Evolutionary conservation across 2,329 filamentous ascomycete species (phyloP).

Genomic region (Talaromyces sp.): DNA sequence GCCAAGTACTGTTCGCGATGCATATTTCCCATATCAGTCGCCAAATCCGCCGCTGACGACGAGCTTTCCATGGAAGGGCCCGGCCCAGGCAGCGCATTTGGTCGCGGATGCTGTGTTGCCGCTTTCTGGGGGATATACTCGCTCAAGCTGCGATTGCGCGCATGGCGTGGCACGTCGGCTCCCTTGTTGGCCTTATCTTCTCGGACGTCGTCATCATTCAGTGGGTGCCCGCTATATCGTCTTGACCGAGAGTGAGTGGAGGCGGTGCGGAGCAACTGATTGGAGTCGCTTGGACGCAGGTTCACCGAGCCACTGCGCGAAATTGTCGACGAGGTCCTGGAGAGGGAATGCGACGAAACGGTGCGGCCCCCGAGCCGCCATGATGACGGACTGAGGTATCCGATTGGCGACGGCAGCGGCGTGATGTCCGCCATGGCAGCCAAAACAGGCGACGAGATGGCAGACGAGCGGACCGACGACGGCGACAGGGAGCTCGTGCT

Average conservation of each 20-base stretch:
- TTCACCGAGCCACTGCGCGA: constrained; percentile 34
- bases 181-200: constrained; percentile 17
- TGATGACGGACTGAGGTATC: constrained; percentile 36
- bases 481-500: constrained; percentile 48
- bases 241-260: constrained; percentile 27
- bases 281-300: constrained; percentile 31
- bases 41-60: constrained; percentile 45
- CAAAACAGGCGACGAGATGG: constrained; percentile 67
- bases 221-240: constrained; percentile 36
- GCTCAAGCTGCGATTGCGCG: constrained; percentile 77
- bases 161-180: constrained; percentile 43
- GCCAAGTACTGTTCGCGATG: constrained; percentile 79
- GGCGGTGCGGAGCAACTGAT: constrained; percentile 26
- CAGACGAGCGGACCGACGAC: constrained; percentile 55
- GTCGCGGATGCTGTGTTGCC: constrained; percentile 61
- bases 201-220: constrained; percentile 21
- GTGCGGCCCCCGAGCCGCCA: constrained; percentile 55
- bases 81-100: constrained; percentile 66
- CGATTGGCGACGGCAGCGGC: constrained; percentile 70
- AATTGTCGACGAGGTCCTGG: constrained; percentile 36
- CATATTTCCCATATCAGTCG: constrained; percentile 38
- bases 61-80: constrained; percentile 37
- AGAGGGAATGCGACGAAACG: constrained; percentile 46
- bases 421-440: constrained; percentile 74
- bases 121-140: constrained; percentile 76